These are phyloP conservation scores for Chytriomyces sp. DNA, from an alignment of 192 early-diverging fungal species.

Conservation along the genomic window DNA sequence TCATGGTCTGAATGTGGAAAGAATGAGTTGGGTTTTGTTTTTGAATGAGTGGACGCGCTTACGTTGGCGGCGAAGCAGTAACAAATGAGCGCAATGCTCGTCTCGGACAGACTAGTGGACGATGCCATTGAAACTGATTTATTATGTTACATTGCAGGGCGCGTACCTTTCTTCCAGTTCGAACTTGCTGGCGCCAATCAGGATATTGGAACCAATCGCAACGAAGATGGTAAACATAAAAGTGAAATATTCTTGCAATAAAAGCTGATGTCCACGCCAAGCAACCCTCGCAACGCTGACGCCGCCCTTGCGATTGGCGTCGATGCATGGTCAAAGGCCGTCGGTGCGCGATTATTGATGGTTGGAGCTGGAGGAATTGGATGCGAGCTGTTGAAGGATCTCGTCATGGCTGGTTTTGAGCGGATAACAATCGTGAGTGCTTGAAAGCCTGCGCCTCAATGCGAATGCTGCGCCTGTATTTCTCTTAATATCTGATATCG, in stretches of 20 bases:
- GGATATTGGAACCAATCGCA: too few species aligned
- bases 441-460: neutral
- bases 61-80: too few species aligned
- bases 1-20: too few species aligned
- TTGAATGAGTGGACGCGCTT: too few species aligned
- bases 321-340: conserved; percentile 1
- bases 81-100: too few species aligned
- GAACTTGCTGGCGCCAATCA: too few species aligned
- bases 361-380: conserved; percentile 91
- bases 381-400: conserved; percentile 96
- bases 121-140: neutral
- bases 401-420: conserved; percentile 86
- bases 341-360: conserved; percentile 44
- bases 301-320: conserved; percentile 4
- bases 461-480: neutral
- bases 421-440: conserved; percentile 73
- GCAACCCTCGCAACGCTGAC: neutral
- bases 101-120: too few species aligned
- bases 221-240: too few species aligned
- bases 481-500: neutral
- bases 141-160: neutral
- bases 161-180: neutral
- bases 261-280: neutral
- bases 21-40: too few species aligned
- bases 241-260: too few species aligned